Evolutionary conservation across 306 rosid genomes (phyloP).

Genomic region (Biancaea sappan): DNA sequence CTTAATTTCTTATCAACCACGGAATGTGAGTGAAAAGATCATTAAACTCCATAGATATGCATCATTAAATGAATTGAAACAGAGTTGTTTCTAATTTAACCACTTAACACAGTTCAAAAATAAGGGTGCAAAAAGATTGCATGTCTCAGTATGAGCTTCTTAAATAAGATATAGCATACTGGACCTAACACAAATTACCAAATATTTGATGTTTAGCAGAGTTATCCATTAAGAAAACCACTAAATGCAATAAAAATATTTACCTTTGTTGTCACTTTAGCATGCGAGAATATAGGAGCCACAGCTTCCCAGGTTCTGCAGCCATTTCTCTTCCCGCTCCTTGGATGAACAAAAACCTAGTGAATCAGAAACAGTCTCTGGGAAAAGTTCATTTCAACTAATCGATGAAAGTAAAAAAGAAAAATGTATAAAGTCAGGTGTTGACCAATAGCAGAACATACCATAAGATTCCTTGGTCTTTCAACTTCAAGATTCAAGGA

Average conservation of each 20-base stretch:
- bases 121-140: slow-evolving; percentile 20
- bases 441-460: slow-evolving; percentile 48
- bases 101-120: slow-evolving; percentile 18
- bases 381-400: slow-evolving; percentile 49
- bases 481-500: slow-evolving; percentile 55
- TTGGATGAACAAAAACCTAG: slow-evolving; percentile 96
- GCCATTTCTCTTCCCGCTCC: slow-evolving; percentile 86
- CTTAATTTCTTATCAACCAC: not conserved
- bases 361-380: slow-evolving; percentile 55
- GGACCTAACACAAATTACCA: not conserved
- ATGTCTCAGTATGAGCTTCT: slow-evolving; percentile 24
- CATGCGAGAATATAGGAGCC: slow-evolving; percentile 77
- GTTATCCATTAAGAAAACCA: slow-evolving; percentile 19
- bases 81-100: slow-evolving; percentile 3
- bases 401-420: slow-evolving; percentile 35
- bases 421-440: slow-evolving; percentile 15
- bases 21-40: not conserved
- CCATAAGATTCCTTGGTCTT: slow-evolving; percentile 88
- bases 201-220: slow-evolving; percentile 7
- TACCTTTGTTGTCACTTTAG: slow-evolving; percentile 86
- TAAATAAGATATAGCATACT: not conserved
- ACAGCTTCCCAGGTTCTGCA: slow-evolving; percentile 80
- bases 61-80: slow-evolving; percentile 9
- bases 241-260: slow-evolving; percentile 10
- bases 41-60: not conserved